Conservation (phyloP, 495 filamentous ascomycete species). For the Aspergillus diversus region DNA sequence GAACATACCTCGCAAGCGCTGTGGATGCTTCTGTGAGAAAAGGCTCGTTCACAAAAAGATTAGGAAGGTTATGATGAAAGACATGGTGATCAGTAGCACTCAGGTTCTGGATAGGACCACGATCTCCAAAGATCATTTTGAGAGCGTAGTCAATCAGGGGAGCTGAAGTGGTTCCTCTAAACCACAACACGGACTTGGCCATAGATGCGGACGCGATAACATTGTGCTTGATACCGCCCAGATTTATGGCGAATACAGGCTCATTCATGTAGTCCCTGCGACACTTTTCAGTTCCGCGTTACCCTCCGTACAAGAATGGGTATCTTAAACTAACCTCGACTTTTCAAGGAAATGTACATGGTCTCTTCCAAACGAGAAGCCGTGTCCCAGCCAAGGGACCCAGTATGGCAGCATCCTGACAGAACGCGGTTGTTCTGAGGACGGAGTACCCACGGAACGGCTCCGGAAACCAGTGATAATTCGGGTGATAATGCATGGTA, state of each 20-base stretch:
- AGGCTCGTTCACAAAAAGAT: slow-evolving; percentile 47
- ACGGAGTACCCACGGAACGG: slow-evolving; percentile 22
- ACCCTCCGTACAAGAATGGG: slow-evolving; percentile 3
- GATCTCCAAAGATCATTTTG: slow-evolving; percentile 55
- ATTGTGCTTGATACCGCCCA: slow-evolving; percentile 53
- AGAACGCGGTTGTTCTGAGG: slow-evolving; percentile 28
- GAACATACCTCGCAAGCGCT: slow-evolving; percentile 40
- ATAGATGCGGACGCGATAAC: slow-evolving; percentile 56
- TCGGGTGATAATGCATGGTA: slow-evolving; percentile 41
- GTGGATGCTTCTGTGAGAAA: slow-evolving; percentile 44
- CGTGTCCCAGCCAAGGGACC: slow-evolving; percentile 61
- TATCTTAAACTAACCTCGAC: slow-evolving; percentile 40
- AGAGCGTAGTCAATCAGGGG: slow-evolving; percentile 45
- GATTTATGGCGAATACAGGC: slow-evolving; percentile 55
- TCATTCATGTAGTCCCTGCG: slow-evolving; percentile 44
- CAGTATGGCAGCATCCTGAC: slow-evolving; percentile 59
- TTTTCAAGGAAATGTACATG: slow-evolving; percentile 45
- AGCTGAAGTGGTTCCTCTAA: slow-evolving; percentile 36
- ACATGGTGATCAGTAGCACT: slow-evolving; percentile 37
- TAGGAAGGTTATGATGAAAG: slow-evolving; percentile 39
- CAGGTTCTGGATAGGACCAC: slow-evolving; percentile 35
- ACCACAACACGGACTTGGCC: slow-evolving; percentile 46
- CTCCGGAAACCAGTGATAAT: slow-evolving; percentile 42
- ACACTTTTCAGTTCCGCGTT: slow-evolving; percentile 24
- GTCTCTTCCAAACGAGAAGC: slow-evolving; percentile 48